Conservation (phyloP, 768 basidiomycete genomes). For the Termitomyces sp. region DNA sequence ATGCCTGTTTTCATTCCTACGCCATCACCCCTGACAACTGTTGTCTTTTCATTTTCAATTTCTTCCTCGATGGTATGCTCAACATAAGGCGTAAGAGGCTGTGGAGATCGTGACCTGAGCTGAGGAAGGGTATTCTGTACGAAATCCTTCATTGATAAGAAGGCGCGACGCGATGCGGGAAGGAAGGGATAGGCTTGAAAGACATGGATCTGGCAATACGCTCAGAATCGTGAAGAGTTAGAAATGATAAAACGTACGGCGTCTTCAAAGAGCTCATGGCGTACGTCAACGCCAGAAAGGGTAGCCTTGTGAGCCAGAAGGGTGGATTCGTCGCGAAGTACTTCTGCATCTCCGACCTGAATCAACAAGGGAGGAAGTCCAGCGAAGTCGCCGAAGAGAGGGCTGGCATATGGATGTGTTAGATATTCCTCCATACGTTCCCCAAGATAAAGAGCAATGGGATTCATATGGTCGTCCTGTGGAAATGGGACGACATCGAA, state of each 20-base stretch:
- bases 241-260: slow-evolving; percentile 48
- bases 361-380: slow-evolving; percentile 89
- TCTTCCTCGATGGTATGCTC: slow-evolving; percentile 66
- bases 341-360: slow-evolving; percentile 92
- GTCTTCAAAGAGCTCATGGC: slow-evolving; percentile 89
- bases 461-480: slow-evolving; percentile 83
- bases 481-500: slow-evolving; percentile 82
- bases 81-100: slow-evolving; percentile 47
- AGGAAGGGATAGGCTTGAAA: slow-evolving; percentile 89
- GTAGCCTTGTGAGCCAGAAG: slow-evolving; percentile 92
- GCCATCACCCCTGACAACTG: slow-evolving; percentile 74
- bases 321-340: slow-evolving; percentile 90
- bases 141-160: slow-evolving; percentile 68
- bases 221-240: slow-evolving; percentile 3
- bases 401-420: slow-evolving; percentile 95
- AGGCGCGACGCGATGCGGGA: slow-evolving; percentile 59
- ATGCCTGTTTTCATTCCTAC: slow-evolving; percentile 43
- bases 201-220: slow-evolving; percentile 65
- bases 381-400: slow-evolving; percentile 85
- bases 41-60: slow-evolving; percentile 62
- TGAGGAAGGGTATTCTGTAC: slow-evolving; percentile 57
- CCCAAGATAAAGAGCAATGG: slow-evolving; percentile 91
- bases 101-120: slow-evolving; percentile 44
- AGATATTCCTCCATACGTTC: slow-evolving; percentile 75
- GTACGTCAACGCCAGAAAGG: slow-evolving; percentile 78